A percentile compares a stretch with the other conserved stretches of the same genome.
phyloP scores from a whole-genome alignment of 225 moss, liverwort and hornwort genomes.

The Straminergon stramineum region DNA sequence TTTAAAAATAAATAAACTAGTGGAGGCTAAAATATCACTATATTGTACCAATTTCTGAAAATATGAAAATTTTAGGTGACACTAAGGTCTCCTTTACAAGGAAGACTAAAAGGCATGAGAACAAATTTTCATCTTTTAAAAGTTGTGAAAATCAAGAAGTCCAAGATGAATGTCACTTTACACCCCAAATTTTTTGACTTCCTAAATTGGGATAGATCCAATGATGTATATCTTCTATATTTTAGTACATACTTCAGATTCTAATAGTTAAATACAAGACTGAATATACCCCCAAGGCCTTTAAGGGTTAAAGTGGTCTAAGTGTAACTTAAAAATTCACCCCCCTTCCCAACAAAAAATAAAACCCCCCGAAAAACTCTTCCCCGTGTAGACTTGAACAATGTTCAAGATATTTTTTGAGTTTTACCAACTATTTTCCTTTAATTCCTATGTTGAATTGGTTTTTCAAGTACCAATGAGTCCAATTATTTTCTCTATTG shows the following conservation, averaged over 20 bases:
- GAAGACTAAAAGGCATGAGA: background rate
- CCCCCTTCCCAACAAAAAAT: no score
- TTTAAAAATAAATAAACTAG: background rate
- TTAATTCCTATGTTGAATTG: background rate
- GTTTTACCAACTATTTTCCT: no score
- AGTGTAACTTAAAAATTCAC: background rate
- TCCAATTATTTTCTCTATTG: background rate
- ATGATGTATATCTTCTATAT: rapidly evolving
- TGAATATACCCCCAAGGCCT: rapidly evolving
- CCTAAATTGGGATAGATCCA: background rate
- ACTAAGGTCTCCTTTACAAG: background rate
- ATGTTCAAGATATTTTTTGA: no score
- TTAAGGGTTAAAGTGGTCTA: no score
- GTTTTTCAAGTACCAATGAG: background rate
- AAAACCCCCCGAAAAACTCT: no score
- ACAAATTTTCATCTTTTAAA: background rate
- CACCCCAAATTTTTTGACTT: background rate
- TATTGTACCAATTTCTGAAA: background rate
- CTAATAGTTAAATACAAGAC: background rate
- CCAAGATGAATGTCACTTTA: no score
- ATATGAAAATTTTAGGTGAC: background rate
- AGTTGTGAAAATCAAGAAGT: background rate
- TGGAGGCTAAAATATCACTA: background rate
- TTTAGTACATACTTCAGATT: background rate
- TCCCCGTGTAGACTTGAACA: rapidly evolving